Conservation (phyloP, 768 basidiomycete genomes). For the Calocybe indica region DNA sequence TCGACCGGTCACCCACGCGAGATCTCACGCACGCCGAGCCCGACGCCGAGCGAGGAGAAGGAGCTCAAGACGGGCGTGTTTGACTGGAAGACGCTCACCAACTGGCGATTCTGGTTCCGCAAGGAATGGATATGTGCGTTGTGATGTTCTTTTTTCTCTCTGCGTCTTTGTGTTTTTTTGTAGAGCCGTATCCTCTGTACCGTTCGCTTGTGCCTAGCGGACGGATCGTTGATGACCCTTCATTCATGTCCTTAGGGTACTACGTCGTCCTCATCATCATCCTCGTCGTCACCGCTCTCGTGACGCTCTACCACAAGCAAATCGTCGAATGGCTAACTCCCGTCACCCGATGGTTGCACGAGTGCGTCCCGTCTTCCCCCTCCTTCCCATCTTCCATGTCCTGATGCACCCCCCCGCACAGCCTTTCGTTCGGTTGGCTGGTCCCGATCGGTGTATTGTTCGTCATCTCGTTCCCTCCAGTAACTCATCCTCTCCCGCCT, state of each 20-base stretch:
- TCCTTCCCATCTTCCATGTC: conserved; percentile 6
- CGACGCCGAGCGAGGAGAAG: conserved; percentile 54
- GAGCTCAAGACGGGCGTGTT: conserved; percentile 38
- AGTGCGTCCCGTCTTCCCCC: conserved; percentile 29
- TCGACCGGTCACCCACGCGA: conserved; percentile 10
- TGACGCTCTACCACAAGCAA: conserved; percentile 60
- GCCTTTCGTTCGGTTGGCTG: conserved; percentile 56
- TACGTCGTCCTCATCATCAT: conserved; percentile 45
- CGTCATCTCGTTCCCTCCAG: conserved; percentile 82
- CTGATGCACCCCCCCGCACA: conserved; percentile 13
- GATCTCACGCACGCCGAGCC: conserved; percentile 48
- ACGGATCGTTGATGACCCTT: background rate
- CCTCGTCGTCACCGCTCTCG: conserved; percentile 42
- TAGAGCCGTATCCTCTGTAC: background rate
- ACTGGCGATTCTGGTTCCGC: conserved; percentile 47
- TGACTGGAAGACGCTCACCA: conserved; percentile 36
- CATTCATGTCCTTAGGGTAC: conserved; percentile 29
- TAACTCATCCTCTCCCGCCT: conserved; percentile 20
- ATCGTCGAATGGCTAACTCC: conserved; percentile 70
- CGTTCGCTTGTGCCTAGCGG: background rate
- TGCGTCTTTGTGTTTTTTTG: background rate
- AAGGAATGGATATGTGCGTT: conserved; percentile 53
- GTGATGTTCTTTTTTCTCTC: background rate
- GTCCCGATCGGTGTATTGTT: conserved; percentile 81
- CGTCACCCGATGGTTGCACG: conserved; percentile 56